Conservation (phyloP, 1,139 yeast species). For the Blastobotrys serpentis region DNA sequence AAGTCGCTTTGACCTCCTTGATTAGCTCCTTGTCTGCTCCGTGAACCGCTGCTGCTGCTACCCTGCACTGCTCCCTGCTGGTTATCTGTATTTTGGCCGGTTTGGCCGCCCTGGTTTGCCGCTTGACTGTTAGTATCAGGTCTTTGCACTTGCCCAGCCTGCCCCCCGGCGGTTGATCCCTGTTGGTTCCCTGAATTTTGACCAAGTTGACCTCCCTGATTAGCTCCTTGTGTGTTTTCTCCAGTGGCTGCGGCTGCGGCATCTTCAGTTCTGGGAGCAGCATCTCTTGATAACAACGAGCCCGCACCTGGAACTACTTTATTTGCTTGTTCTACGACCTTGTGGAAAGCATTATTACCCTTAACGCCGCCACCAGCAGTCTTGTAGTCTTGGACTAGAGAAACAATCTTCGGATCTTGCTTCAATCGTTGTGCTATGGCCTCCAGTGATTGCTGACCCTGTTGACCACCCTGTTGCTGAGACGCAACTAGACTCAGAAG, state of each 20-base stretch:
- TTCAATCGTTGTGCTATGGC: conserved; percentile 21
- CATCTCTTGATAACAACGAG: conserved; percentile 22
- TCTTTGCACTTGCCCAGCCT: too few relatives aligned
- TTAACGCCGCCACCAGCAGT: conserved; percentile 22
- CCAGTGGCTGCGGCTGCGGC: conserved; percentile 6
- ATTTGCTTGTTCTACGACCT: conserved; percentile 25
- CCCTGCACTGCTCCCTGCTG: neutral
- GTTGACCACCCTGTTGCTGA: conserved; percentile 3
- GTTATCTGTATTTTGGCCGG: conserved; percentile 6
- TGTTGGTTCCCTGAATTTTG: neutral
- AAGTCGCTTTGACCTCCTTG: conserved; percentile 6
- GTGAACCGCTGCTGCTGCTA: neutral
- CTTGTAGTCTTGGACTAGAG: conserved; percentile 23
- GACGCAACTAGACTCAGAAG: neutral
- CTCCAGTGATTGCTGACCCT: conserved; percentile 4
- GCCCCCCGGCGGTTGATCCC: conserved; percentile 3
- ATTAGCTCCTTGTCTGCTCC: conserved; percentile 8
- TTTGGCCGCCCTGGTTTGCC: conserved; percentile 10
- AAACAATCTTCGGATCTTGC: conserved; percentile 20
- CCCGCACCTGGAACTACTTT: conserved; percentile 27
- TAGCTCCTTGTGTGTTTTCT: neutral
- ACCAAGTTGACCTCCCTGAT: conserved; percentile 3
- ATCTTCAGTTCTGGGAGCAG: conserved; percentile 16
- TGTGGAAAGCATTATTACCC: conserved; percentile 20
- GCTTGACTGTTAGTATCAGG: conserved; percentile 4